These are phyloP conservation scores for Diaporthe amygdali DNA, from an alignment of 2,329 filamentous ascomycete genomes.

Conservation along the genomic window DNA sequence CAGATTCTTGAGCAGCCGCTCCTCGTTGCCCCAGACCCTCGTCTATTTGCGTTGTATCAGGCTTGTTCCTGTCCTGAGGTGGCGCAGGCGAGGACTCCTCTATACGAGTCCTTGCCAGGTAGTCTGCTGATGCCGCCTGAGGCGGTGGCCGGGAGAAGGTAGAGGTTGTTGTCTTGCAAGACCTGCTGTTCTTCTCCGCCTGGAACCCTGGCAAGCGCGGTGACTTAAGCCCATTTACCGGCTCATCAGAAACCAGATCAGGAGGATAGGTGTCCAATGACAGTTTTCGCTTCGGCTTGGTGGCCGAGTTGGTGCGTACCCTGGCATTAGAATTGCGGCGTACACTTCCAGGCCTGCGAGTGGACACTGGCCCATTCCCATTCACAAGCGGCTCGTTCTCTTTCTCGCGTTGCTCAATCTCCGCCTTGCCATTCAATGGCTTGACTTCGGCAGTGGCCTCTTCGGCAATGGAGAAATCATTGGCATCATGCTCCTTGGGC, in stretches of 20 bases:
- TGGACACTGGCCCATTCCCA: slow-evolving; percentile 7
- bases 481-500: neutral
- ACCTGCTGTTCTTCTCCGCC: slow-evolving; percentile 30
- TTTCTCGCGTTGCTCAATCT: neutral
- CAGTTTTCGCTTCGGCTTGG: slow-evolving; percentile 37
- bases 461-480: slow-evolving; percentile 19
- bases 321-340: slow-evolving; percentile 41
- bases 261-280: slow-evolving; percentile 38
- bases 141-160: slow-evolving; percentile 38
- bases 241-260: slow-evolving; percentile 35
- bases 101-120: slow-evolving; percentile 32
- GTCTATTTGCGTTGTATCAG: slow-evolving; percentile 6
- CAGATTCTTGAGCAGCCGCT: slow-evolving; percentile 22
- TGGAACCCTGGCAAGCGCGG: slow-evolving; percentile 32
- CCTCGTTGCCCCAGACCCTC: neutral
- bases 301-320: slow-evolving; percentile 35
- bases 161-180: slow-evolving; percentile 30
- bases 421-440: neutral
- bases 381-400: slow-evolving; percentile 11
- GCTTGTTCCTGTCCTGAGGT: slow-evolving; percentile 25
- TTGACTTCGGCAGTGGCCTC: slow-evolving; percentile 1
- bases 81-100: slow-evolving; percentile 15
- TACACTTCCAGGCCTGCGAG: slow-evolving; percentile 25
- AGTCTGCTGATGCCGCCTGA: slow-evolving; percentile 38
- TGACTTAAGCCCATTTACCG: slow-evolving; percentile 35